phyloP scores from a whole-genome alignment of 2,329 filamentous ascomycete species.

The Polytolypa hystricis region DNA sequence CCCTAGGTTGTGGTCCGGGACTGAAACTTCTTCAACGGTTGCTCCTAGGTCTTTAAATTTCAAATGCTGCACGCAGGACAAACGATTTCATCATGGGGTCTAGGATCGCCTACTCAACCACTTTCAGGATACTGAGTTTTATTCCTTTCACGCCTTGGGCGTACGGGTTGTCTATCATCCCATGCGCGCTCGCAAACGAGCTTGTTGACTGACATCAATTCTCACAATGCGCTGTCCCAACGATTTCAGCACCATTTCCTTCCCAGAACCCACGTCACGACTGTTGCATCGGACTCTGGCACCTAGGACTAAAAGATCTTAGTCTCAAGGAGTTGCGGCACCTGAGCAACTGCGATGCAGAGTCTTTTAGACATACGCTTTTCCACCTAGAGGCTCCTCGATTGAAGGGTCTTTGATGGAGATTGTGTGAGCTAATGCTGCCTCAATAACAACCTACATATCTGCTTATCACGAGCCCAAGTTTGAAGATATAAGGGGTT shows the following conservation, averaged over 20 bases:
- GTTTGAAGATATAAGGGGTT: too few relatives aligned
- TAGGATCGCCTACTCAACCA: conserved; percentile 32
- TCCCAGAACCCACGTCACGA: conserved; percentile 41
- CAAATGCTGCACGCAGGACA: conserved; percentile 33
- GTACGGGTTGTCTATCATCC: not conserved
- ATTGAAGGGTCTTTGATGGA: conserved; percentile 29
- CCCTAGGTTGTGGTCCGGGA: conserved; percentile 39
- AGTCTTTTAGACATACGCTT: conserved; percentile 44
- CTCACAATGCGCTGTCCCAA: conserved; percentile 43
- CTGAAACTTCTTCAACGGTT: conserved; percentile 38
- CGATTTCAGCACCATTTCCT: conserved; percentile 41
- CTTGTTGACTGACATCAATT: conserved; percentile 36
- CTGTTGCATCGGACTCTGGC: conserved; percentile 42
- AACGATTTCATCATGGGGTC: conserved; percentile 30
- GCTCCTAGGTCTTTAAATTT: conserved; percentile 39
- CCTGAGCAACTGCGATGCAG: conserved; percentile 43
- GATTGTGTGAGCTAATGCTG: conserved; percentile 43
- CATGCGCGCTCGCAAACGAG: conserved; percentile 17
- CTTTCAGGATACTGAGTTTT: conserved; percentile 33
- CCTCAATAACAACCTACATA: too few relatives aligned
- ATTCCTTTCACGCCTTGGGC: not conserved
- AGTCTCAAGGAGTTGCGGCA: conserved; percentile 44
- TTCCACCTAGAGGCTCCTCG: conserved; percentile 28
- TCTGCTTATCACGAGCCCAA: too few relatives aligned
- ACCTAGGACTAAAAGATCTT: conserved; percentile 41